These are phyloP conservation scores for Acacia pycnantha DNA, from an alignment of 331 rosid genomes.

Conservation along the genomic window DNA sequence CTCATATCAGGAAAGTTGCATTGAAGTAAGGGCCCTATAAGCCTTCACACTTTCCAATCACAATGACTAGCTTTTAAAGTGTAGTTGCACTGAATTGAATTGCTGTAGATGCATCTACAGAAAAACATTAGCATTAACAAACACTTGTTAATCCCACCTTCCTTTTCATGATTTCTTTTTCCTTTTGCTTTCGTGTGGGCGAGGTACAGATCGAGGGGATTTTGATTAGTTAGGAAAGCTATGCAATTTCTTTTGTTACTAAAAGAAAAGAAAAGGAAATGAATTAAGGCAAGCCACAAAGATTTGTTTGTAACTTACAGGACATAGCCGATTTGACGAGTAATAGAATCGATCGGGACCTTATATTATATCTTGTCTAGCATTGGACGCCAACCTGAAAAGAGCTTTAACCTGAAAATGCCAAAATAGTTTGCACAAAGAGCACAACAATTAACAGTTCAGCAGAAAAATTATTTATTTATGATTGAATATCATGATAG, in stretches of 20 bases:
- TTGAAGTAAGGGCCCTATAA: too few species aligned
- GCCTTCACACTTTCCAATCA: too few species aligned
- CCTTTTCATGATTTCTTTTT: not conserved
- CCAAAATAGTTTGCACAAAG: not conserved
- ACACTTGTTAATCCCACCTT: not conserved
- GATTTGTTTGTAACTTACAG: not conserved
- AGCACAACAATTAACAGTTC: not conserved
- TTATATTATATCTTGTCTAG: too few species aligned
- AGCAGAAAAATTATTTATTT: not conserved
- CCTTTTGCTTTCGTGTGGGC: not conserved
- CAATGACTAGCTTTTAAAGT: too few species aligned
- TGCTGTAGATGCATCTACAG: too few species aligned
- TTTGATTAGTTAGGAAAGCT: not conserved
- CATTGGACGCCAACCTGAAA: slow-evolving; percentile 37
- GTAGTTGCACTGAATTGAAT: too few species aligned
- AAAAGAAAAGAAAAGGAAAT: not conserved
- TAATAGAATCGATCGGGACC: too few species aligned
- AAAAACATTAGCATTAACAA: not conserved
- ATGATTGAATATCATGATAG: not conserved
- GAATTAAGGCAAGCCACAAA: not conserved
- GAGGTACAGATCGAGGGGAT: not conserved
- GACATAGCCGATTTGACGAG: too few species aligned
- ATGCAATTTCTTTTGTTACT: not conserved
- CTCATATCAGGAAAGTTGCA: too few species aligned
- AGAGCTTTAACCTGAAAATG: slow-evolving; percentile 32